phyloP scores from a whole-genome alignment of 1,139 yeast species.

The Kodamaea ohmeri region DNA sequence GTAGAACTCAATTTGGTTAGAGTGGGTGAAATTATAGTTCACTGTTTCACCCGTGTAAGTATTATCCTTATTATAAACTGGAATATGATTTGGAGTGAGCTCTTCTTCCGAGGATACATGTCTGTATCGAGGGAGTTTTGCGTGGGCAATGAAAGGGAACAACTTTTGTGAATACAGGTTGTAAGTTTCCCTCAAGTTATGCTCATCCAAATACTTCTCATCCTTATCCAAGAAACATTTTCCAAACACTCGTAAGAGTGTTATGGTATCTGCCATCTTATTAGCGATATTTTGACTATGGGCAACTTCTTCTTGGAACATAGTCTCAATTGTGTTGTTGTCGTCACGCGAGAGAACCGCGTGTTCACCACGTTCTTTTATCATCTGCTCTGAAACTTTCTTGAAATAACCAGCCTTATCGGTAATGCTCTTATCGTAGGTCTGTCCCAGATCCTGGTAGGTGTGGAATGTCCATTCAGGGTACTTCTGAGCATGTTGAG shows the following conservation, averaged over 20 bases:
- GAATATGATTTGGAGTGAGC: slow-evolving; percentile 14
- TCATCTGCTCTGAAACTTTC: slow-evolving; percentile 9
- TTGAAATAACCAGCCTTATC: slow-evolving; percentile 22
- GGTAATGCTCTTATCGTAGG: slow-evolving; percentile 32
- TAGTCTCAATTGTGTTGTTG: slow-evolving; percentile 19
- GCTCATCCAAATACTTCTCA: slow-evolving; percentile 12
- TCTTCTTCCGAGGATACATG: slow-evolving; percentile 8
- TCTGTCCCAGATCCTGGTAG: slow-evolving; percentile 14
- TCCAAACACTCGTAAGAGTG: slow-evolving; percentile 34
- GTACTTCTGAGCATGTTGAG: slow-evolving; percentile 18
- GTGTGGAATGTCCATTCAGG: slow-evolving; percentile 29
- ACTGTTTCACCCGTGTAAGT: slow-evolving; percentile 11
- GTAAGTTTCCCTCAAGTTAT: slow-evolving; percentile 12
- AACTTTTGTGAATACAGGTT: slow-evolving; percentile 24
- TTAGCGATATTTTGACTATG: slow-evolving; percentile 19
- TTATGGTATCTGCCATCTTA: slow-evolving; percentile 38
- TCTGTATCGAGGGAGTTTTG: slow-evolving; percentile 25
- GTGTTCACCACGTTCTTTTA: slow-evolving; percentile 12
- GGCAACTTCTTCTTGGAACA: slow-evolving; percentile 18
- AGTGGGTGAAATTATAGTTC: slow-evolving; percentile 11
- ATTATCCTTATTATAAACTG: slow-evolving; percentile 12
- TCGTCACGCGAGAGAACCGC: slow-evolving; percentile 19
- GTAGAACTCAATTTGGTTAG: slow-evolving; percentile 23
- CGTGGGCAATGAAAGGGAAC: slow-evolving; percentile 29
- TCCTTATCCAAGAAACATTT: slow-evolving; percentile 29